Base-by-base conservation (phyloP, 148 eudicot genomes). In the Selenicereus undatus region DNA sequence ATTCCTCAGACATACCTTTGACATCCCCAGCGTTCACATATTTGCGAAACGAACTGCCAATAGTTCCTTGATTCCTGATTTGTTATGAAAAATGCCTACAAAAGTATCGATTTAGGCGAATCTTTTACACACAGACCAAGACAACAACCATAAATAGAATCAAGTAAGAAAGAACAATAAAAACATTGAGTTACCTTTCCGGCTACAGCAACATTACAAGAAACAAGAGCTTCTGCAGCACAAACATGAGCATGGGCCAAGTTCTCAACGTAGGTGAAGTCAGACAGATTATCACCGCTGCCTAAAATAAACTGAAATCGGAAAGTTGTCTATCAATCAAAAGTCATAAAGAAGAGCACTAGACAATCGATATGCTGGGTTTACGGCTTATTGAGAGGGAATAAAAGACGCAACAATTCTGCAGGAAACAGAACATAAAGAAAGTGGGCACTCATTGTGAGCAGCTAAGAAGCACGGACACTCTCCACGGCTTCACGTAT, bases 251-350 rank as follows among this genome's bases (percentile, higher is more conserved):
- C 97, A 88, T 95, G 97, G 78, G 99, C 93, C 85, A 91, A 95
- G 89, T 95, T 95, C 88, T 93, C 99, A 81, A 95, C 95, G 81
- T 90, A 93, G 71, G 97, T 93, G 84, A 93, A 95, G 88, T 95
- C 98, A 36, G 89, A 89, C 82, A 85, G 82, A 82, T 51, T 92
- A 64, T 87, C 88, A 76, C 91, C 91, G 80, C 85, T 87, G 64
- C 97, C 99, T 91, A 95, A 87, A 91, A 91, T 88, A 86, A 93
- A 91, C 99, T 95, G 97, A 87, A 90, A 87, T 87, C 80, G 87
- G 89, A 86, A 73, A 85, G 76, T 79, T 86, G 83, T 86, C 86
- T 87, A 83, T 87, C 74, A 88, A 85, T 86, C 83, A 75, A 74
- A 69, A 60, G 35, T 52, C 36, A 50, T 11, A 17, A 27, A 26